Evolutionary conservation across 2,329 filamentous ascomycete genomes (phyloP).

Genomic region (Arachnomyces sp.): DNA sequence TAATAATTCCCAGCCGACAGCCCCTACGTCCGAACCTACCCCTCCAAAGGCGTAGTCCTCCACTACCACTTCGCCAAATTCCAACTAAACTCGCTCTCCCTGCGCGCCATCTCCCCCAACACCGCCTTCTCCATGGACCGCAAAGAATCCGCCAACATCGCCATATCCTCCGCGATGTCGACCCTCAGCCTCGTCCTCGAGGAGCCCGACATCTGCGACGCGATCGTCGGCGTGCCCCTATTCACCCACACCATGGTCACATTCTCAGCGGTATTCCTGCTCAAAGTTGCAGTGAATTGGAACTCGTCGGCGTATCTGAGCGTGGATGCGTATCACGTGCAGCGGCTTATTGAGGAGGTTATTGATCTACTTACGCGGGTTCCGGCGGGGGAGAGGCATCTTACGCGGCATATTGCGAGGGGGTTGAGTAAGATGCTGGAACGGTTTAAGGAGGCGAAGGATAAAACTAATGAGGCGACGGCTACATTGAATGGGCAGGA

Average conservation of each 20-base stretch:
- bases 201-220: slow-evolving; percentile 40
- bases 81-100: slow-evolving; percentile 40
- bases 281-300: slow-evolving; percentile 39
- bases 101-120: slow-evolving; percentile 34
- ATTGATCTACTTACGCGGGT: slow-evolving; percentile 34
- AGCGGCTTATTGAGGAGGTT: slow-evolving; percentile 30
- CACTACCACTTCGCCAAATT: slow-evolving; percentile 49
- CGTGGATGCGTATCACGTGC: slow-evolving; percentile 31
- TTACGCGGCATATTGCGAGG: slow-evolving; percentile 34
- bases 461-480: slow-evolving; percentile 9
- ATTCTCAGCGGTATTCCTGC: slow-evolving; percentile 38
- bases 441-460: slow-evolving; percentile 31
- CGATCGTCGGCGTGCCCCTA: slow-evolving; percentile 41
- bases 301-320: slow-evolving; percentile 32
- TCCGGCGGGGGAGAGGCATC: slow-evolving; percentile 33
- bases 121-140: slow-evolving; percentile 37
- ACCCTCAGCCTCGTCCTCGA: slow-evolving; percentile 41
- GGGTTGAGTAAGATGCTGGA: slow-evolving; percentile 35
- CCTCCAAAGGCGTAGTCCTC: slow-evolving; percentile 43
- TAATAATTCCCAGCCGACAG: slow-evolving; percentile 27
- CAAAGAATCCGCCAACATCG: slow-evolving; percentile 38
- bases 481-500: not conserved
- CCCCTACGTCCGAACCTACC: slow-evolving; percentile 40
- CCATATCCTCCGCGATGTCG: slow-evolving; percentile 40
- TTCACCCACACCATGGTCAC: slow-evolving; percentile 40